Conservation (phyloP, 768 basidiomycete species). For the Auricularia sp. region DNA sequence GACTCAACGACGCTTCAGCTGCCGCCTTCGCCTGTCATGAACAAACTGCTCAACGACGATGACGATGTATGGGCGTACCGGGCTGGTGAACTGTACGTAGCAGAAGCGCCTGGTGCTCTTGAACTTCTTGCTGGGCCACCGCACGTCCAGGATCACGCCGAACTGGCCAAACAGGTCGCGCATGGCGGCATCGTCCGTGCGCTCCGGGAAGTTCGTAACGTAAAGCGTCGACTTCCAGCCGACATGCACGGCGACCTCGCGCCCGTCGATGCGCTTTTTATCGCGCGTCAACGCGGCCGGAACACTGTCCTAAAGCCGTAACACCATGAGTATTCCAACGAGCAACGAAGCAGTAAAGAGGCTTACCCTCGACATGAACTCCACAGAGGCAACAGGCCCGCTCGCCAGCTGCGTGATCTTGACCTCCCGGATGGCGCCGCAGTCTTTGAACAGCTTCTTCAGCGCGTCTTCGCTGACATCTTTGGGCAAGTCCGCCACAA, state of each 20-base stretch:
- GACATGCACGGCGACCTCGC: constrained; percentile 76
- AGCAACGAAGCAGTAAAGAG: too few relatives aligned
- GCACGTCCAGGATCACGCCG: constrained; percentile 84
- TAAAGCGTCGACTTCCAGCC: constrained; percentile 94
- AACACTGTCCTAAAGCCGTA: constrained; percentile 51
- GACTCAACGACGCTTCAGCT: constrained; percentile 63
- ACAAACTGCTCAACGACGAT: background rate
- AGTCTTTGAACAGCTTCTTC: constrained; percentile 80
- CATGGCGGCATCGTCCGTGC: constrained; percentile 65
- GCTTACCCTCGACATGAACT: constrained; percentile 69
- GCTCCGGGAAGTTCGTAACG: constrained; percentile 90
- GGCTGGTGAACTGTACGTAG: constrained; percentile 83
- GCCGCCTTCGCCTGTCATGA: constrained; percentile 31
- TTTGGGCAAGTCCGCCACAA: constrained; percentile 62
- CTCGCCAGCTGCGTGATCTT: constrained; percentile 58
- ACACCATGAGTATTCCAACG: background rate
- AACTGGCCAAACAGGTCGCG: constrained; percentile 79
- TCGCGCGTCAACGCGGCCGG: constrained; percentile 88
- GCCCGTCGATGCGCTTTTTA: constrained; percentile 71
- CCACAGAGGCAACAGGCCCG: constrained; percentile 71
- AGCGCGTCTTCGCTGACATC: constrained; percentile 57
- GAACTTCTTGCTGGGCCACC: constrained; percentile 98
- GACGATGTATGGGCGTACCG: constrained; percentile 37
- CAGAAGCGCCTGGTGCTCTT: constrained; percentile 86
- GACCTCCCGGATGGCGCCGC: constrained; percentile 76